Conservation (phyloP, 2,329 filamentous ascomycete genomes). For the Chaetothyriales sp. region DNA sequence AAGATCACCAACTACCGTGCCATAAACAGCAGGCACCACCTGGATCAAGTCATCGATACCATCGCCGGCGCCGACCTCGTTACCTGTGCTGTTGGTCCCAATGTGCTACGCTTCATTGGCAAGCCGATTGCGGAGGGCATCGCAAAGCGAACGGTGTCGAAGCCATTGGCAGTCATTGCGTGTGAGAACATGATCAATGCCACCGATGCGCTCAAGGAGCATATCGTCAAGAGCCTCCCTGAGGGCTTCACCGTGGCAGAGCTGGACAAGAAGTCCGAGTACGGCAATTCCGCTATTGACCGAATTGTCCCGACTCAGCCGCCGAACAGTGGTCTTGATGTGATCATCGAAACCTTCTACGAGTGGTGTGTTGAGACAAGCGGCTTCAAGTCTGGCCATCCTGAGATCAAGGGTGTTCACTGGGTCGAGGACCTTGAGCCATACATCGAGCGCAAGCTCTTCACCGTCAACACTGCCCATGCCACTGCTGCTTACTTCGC, state of each 20-base stretch:
- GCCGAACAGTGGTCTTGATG: constrained; percentile 62
- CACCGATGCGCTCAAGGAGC: constrained; percentile 68
- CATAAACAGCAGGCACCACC: constrained; percentile 82
- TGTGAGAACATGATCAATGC: constrained; percentile 97
- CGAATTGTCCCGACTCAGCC: constrained; percentile 91
- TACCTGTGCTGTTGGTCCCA: constrained; percentile 92
- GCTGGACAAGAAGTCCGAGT: constrained; percentile 60
- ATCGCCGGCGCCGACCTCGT: constrained; percentile 79
- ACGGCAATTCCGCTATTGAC: constrained; percentile 96
- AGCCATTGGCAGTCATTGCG: constrained; percentile 78
- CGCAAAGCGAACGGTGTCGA: constrained; percentile 49
- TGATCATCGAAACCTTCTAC: constrained; percentile 95
- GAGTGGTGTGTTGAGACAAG: constrained; percentile 93
- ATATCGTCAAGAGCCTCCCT: constrained; percentile 66
- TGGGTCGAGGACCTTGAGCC: constrained; percentile 84
- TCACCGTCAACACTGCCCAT: constrained; percentile 97
- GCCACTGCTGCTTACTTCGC: constrained; percentile 94
- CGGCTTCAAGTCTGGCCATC: constrained; percentile 60
- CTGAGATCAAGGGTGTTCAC: constrained; percentile 72
- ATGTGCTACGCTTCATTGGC: constrained; percentile 91
- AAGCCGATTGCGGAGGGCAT: constrained; percentile 92
- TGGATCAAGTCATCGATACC: constrained; percentile 66
- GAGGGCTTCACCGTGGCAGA: constrained; percentile 37
- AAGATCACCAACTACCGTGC: constrained; percentile 90
- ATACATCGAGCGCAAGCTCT: constrained; percentile 98